These are phyloP conservation scores for Xylariaceae sp. DNA, from an alignment of 2,329 filamentous ascomycete genomes.

Conservation along the genomic window DNA sequence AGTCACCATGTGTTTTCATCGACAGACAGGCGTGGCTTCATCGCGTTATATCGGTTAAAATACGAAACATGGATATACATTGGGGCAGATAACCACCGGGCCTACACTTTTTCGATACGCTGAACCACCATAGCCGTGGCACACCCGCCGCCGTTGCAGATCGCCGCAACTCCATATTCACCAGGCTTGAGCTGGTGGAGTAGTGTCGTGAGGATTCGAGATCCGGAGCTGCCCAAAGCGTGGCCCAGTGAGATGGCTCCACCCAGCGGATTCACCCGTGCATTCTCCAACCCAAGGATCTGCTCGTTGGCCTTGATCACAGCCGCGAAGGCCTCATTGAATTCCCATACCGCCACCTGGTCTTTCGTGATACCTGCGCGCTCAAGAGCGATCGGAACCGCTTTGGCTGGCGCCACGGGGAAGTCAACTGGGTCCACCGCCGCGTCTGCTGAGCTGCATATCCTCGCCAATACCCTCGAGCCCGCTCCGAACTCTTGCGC, in stretches of 20 bases:
- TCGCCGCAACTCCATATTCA: constrained; percentile 91
- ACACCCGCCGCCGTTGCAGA: constrained; percentile 94
- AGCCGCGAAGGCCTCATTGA: constrained; percentile 96
- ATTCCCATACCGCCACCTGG: constrained; percentile 93
- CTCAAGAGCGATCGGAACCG: constrained; percentile 83
- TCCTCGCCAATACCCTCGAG: constrained; percentile 80
- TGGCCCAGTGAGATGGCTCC: constrained; percentile 91
- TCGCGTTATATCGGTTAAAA: too few species aligned
- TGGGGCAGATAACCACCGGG: too few species aligned
- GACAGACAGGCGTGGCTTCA: too few species aligned
- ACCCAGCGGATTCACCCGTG: constrained; percentile 81
- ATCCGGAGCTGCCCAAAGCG: constrained; percentile 88
- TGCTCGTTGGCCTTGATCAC: constrained; percentile 94
- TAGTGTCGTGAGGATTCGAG: constrained; percentile 82
- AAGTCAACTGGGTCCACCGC: constrained; percentile 91
- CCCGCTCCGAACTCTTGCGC: constrained; percentile 74
- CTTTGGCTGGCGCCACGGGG: constrained; percentile 85
- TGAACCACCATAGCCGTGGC: constrained; percentile 91
- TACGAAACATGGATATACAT: too few species aligned
- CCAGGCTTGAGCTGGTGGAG: constrained; percentile 88
- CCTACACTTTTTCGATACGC: constrained; percentile 53
- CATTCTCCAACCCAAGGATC: constrained; percentile 76
- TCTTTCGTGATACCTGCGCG: constrained; percentile 87
- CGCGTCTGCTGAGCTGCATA: constrained; percentile 83
- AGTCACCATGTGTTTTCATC: too few species aligned